Conservation (phyloP, 2,329 filamentous ascomycete genomes). For the Trichoderma semiorbis region DNA sequence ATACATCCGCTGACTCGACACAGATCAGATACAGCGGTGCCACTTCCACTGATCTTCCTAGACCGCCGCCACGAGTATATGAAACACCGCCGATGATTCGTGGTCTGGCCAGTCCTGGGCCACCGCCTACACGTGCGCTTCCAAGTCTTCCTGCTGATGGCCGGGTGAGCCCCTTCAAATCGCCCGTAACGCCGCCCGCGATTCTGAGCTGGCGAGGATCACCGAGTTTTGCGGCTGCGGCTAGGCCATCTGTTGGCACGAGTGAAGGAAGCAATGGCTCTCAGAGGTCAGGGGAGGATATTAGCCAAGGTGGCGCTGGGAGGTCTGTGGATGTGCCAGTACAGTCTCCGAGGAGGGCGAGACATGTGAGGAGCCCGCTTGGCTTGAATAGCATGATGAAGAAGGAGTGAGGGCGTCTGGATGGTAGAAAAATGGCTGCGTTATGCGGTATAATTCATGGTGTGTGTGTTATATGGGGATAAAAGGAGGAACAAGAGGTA, state of each 20-base stretch:
- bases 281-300: background rate
- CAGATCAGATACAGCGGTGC: background rate
- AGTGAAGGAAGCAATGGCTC: background rate
- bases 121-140: constrained; percentile 45
- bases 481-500: background rate
- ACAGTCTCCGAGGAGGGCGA: constrained; percentile 13
- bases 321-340: background rate
- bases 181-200: background rate
- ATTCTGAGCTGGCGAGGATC: background rate
- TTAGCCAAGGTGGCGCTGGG: background rate
- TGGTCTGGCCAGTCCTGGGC: constrained; percentile 35
- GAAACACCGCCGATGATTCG: constrained; percentile 20
- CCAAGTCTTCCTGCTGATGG: constrained; percentile 29
- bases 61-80: constrained; percentile 15
- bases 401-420: background rate
- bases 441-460: background rate
- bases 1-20: background rate
- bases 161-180: constrained; percentile 20
- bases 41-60: background rate
- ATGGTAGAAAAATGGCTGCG: too few relatives aligned
- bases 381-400: constrained; percentile 19
- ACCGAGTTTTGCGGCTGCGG: background rate
- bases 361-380: constrained; percentile 23
- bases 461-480: background rate
- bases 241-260: background rate